phyloP scores from a whole-genome alignment of 345 rosid genomes.

The Populus nigra region DNA sequence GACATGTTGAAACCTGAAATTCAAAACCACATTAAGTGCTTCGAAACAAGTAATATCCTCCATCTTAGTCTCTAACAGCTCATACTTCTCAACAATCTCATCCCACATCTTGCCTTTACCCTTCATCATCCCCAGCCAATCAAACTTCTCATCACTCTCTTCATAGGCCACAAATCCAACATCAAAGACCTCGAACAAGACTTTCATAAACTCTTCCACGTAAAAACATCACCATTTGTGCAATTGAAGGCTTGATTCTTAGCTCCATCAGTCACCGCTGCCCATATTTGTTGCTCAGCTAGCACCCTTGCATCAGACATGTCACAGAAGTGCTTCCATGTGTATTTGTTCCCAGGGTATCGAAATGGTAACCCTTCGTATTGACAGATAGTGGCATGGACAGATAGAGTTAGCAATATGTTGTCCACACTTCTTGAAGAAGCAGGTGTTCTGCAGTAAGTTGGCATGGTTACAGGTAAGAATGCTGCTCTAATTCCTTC shows the following conservation, averaged over 20 bases:
- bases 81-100: constrained; percentile 34
- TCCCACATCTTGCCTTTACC: constrained; percentile 31
- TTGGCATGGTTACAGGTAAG: no score
- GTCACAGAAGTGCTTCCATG: constrained; percentile 42
- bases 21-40: constrained; percentile 14
- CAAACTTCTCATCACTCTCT: constrained; percentile 24
- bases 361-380: constrained; percentile 26
- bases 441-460: no score
- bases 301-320: constrained; percentile 28
- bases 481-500: no score
- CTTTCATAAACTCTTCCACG: constrained; percentile 34
- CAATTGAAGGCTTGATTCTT: constrained; percentile 42
- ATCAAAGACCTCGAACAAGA: constrained; percentile 13
- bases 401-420: constrained; percentile 13
- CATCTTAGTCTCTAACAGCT: constrained; percentile 22
- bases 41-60: constrained; percentile 34
- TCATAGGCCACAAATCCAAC: constrained; percentile 28
- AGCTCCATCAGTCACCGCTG: neutral
- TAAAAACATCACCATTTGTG: constrained; percentile 36
- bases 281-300: constrained; percentile 44
- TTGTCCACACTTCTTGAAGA: constrained; percentile 31
- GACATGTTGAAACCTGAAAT: constrained; percentile 36
- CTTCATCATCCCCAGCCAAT: constrained; percentile 20
- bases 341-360: constrained; percentile 28
- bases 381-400: constrained; percentile 33